These are phyloP conservation scores for Crucibulum laeve DNA, from an alignment of 768 basidiomycete species.

Conservation along the genomic window DNA sequence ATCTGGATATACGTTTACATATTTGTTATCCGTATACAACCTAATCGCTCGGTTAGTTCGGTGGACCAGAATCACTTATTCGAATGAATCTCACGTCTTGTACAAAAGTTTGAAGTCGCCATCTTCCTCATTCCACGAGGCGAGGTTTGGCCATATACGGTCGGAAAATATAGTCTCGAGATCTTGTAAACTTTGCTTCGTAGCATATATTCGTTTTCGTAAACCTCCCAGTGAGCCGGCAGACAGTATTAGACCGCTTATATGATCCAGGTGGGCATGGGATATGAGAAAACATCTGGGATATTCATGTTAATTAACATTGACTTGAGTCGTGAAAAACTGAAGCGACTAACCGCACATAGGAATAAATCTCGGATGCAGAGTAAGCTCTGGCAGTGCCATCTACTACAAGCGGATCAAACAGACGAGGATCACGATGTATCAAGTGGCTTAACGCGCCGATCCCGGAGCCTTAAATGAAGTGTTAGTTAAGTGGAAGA, in stretches of 20 bases:
- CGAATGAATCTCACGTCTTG: conserved; percentile 47
- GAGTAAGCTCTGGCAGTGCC: conserved; percentile 23
- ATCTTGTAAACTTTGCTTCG: conserved; percentile 58
- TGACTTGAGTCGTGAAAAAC: conserved; percentile 3
- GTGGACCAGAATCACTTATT: conserved; percentile 1
- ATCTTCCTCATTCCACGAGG: conserved; percentile 65
- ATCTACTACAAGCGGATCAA: conserved; percentile 25
- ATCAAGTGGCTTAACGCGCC: conserved; percentile 71
- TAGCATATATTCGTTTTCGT: conserved; percentile 60
- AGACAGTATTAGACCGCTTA: conserved; percentile 75
- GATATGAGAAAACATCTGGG: conserved; percentile 84
- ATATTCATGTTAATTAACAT: conserved; percentile 1
- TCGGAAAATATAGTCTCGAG: conserved; percentile 73
- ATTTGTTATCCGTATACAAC: conserved; percentile 46
- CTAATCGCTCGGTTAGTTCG: conserved; percentile 22
- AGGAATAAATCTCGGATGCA: conserved; percentile 51
- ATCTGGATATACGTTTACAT: conserved; percentile 45
- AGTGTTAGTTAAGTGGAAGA: neutral
- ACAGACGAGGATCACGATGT: conserved; percentile 47
- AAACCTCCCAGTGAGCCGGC: conserved; percentile 70
- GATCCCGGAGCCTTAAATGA: conserved; percentile 71
- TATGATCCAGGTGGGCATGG: conserved; percentile 91
- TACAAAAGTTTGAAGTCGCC: conserved; percentile 59
- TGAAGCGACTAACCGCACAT: conserved; percentile 34
- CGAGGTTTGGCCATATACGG: conserved; percentile 83